These are phyloP conservation scores for Auriscalpium vulgare DNA, from an alignment of 768 basidiomycete genomes.

Conservation along the genomic window DNA sequence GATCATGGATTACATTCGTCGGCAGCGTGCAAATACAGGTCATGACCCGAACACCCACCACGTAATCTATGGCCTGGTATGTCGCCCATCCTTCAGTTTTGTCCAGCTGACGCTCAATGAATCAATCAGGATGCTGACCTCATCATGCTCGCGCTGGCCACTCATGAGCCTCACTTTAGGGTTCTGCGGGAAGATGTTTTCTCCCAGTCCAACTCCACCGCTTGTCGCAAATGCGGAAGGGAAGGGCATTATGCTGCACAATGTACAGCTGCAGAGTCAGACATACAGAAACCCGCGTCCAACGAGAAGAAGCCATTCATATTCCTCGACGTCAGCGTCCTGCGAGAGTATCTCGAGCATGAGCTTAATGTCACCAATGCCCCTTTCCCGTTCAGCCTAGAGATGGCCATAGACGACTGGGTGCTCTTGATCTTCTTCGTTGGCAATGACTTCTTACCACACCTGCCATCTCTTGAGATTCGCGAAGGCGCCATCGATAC, in stretches of 20 bases:
- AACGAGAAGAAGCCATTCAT: slow-evolving; percentile 91
- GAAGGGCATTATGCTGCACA: slow-evolving; percentile 93
- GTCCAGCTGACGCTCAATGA: slow-evolving; percentile 8
- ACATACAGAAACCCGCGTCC: slow-evolving; percentile 57
- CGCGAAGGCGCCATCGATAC: slow-evolving; percentile 99
- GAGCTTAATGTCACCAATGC: slow-evolving; percentile 79
- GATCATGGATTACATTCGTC: slow-evolving; percentile 96
- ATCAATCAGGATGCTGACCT: slow-evolving; percentile 84
- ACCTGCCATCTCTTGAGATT: slow-evolving; percentile 96
- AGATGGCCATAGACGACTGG: slow-evolving; percentile 99
- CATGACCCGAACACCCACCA: slow-evolving; percentile 94
- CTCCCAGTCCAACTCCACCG: slow-evolving; percentile 66
- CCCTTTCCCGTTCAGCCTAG: slow-evolving; percentile 85
- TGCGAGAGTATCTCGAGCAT: slow-evolving; percentile 96
- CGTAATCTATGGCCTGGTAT: slow-evolving; percentile 93
- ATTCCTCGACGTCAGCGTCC: slow-evolving; percentile 92
- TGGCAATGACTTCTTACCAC: slow-evolving; percentile 98
- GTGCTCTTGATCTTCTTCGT: slow-evolving; percentile 99
- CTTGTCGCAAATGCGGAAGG: slow-evolving; percentile 90
- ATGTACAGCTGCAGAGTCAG: slow-evolving; percentile 76
- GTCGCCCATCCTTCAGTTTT: slow-evolving; percentile 18
- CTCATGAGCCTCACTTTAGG: slow-evolving; percentile 96
- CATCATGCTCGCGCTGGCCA: slow-evolving; percentile 96
- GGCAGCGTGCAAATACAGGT: slow-evolving; percentile 79
- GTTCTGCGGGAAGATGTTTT: slow-evolving; percentile 99